Conservation (phyloP, 2,329 filamentous ascomycete species). For the Trichoderma breve region DNA sequence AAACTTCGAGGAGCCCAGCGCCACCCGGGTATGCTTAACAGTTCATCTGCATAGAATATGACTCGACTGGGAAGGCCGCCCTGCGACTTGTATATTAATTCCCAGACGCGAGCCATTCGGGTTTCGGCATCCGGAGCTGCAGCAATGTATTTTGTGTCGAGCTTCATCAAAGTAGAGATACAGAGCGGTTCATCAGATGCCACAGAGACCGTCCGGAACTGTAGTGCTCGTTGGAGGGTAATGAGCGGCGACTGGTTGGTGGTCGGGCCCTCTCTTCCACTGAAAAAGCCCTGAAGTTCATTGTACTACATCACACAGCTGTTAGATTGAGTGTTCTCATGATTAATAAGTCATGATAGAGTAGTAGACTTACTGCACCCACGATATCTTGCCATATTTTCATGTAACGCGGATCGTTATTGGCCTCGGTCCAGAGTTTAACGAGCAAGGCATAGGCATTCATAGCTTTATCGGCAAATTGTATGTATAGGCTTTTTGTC, state of each 20-base stretch:
- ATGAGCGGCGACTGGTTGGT: conserved; percentile 7
- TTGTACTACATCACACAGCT: conserved; percentile 18
- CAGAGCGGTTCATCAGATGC: conserved; percentile 32
- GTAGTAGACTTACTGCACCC: conserved; percentile 20
- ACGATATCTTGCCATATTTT: conserved; percentile 26
- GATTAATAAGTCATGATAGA: not conserved
- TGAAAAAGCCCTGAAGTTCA: conserved; percentile 21
- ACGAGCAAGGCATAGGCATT: conserved; percentile 19
- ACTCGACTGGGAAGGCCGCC: conserved; percentile 25
- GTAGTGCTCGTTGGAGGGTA: conserved; percentile 28
- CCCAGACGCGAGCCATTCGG: conserved; percentile 29
- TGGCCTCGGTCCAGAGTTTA: conserved; percentile 19
- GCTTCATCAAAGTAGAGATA: conserved; percentile 30
- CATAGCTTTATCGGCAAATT: conserved; percentile 33
- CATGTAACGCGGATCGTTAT: conserved; percentile 21
- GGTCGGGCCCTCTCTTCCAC: not conserved
- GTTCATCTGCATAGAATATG: conserved; percentile 29
- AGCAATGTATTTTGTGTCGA: conserved; percentile 26
- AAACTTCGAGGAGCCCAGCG: conserved; percentile 30
- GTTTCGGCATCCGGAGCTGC: conserved; percentile 14
- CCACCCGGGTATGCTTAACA: conserved; percentile 26
- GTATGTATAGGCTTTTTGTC: conserved; percentile 32
- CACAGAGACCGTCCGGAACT: conserved; percentile 32
- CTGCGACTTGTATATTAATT: conserved; percentile 21
- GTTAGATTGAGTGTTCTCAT: not conserved